Percentiles rank a stretch among this genome's conserved stretches.
Conservation (phyloP, 257 asterid species). For the Rhazya stricta region DNA sequence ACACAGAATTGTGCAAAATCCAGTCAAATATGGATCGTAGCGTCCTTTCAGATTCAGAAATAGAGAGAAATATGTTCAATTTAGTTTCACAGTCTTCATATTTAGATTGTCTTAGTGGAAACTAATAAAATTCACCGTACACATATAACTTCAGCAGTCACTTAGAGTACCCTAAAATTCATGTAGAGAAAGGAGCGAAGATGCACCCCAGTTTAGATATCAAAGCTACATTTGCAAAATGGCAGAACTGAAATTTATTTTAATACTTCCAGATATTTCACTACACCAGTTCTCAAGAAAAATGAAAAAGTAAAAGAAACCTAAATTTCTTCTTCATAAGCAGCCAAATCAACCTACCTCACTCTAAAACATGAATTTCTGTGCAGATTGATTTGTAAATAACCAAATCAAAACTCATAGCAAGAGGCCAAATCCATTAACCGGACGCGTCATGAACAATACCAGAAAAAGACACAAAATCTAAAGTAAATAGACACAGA, state of each 20-base stretch:
- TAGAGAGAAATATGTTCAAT: background rate
- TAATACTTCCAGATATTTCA: background rate
- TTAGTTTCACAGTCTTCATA: background rate
- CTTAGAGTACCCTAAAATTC: background rate
- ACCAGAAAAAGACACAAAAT: background rate
- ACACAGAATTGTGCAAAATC: background rate
- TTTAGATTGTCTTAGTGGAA: background rate
- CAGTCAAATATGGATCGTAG: background rate
- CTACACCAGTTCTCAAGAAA: background rate
- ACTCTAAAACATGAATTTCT: background rate
- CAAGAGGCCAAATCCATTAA: background rate
- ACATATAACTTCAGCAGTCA: background rate
- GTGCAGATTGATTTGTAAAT: no score
- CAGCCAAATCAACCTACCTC: background rate
- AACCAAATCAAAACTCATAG: background rate
- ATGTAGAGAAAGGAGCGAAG: background rate
- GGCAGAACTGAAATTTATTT: background rate
- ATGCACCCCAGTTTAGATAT: background rate
- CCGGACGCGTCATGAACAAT: background rate
- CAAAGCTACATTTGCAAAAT: background rate
- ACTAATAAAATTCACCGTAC: background rate
- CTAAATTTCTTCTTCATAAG: background rate
- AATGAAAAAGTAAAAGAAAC: background rate
- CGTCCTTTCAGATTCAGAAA: background rate
- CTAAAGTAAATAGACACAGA: slow-evolving; percentile 1